Evolutionary conservation across 169 alveolate genomes (phyloP).

Genomic region (Plasmodium vivax): DNA sequence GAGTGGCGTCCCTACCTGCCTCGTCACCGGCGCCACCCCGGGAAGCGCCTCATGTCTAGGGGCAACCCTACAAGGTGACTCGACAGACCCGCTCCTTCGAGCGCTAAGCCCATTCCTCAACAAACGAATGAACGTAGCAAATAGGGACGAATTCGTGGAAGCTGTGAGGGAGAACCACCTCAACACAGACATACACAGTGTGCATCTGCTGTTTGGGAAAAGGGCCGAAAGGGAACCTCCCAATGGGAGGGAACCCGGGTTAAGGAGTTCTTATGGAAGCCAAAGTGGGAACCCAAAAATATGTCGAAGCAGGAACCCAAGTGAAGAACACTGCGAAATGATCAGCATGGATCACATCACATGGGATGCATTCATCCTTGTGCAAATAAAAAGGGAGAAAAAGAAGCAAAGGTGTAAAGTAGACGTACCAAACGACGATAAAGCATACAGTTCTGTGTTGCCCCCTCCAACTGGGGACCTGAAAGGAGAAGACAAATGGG

Average conservation of each 20-base stretch:
- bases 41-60: background rate
- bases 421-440: background rate
- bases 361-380: slow-evolving; percentile 16
- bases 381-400: slow-evolving; percentile 12
- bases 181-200: background rate
- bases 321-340: background rate
- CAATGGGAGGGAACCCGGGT: background rate
- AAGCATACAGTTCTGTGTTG: background rate
- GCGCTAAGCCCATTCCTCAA: background rate
- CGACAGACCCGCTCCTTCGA: background rate
- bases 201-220: background rate
- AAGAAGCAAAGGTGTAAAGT: background rate
- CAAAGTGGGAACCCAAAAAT: background rate
- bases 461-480: background rate
- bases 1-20: background rate
- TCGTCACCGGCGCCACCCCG: background rate
- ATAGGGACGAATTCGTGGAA: background rate
- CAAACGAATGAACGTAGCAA: background rate
- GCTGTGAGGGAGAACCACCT: background rate
- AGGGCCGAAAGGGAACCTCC: background rate
- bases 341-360: slow-evolving; percentile 8
- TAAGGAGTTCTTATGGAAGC: background rate
- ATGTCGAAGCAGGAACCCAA: background rate
- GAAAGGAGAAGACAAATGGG: background rate
- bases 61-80: background rate